Conservation (phyloP, 441 rosid genomes). For the Pelargonium myrrhifolium region DNA sequence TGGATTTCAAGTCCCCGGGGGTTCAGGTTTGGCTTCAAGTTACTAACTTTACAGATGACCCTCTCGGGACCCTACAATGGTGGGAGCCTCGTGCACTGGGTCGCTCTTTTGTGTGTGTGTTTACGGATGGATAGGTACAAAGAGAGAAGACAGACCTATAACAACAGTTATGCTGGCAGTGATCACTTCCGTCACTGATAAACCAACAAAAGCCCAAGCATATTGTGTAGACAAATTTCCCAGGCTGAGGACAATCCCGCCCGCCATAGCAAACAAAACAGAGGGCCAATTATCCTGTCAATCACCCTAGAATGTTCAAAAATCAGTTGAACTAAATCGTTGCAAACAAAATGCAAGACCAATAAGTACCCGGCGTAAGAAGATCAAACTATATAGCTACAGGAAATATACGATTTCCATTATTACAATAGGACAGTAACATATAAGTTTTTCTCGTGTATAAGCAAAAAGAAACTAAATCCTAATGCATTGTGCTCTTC, state of each 20-base stretch:
- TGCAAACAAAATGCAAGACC: not conserved
- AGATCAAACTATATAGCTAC: no score
- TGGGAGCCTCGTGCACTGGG: not conserved
- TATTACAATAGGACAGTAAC: no score
- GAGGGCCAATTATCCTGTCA: conserved; percentile 81
- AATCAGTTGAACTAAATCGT: not conserved
- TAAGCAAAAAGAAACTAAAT: no score
- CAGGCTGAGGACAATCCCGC: conserved; percentile 62
- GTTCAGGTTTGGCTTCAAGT: no score
- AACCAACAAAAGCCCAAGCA: conserved; percentile 77
- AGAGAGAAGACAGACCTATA: conserved; percentile 34
- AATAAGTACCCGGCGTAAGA: no score
- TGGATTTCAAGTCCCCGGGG: no score
- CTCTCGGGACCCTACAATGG: no score
- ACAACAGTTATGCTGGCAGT: conserved; percentile 64
- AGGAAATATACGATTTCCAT: no score
- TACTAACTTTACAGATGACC: no score
- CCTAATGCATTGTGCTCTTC: no score
- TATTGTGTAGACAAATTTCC: conserved; percentile 76
- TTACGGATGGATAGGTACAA: not conserved
- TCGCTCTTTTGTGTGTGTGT: not conserved
- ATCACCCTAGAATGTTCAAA: conserved; percentile 17
- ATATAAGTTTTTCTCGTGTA: no score
- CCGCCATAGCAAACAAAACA: conserved; percentile 72
- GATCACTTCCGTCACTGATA: conserved; percentile 74